Conservation (phyloP, 2,329 filamentous ascomycete species). For the Curvularia verruculosa region DNA sequence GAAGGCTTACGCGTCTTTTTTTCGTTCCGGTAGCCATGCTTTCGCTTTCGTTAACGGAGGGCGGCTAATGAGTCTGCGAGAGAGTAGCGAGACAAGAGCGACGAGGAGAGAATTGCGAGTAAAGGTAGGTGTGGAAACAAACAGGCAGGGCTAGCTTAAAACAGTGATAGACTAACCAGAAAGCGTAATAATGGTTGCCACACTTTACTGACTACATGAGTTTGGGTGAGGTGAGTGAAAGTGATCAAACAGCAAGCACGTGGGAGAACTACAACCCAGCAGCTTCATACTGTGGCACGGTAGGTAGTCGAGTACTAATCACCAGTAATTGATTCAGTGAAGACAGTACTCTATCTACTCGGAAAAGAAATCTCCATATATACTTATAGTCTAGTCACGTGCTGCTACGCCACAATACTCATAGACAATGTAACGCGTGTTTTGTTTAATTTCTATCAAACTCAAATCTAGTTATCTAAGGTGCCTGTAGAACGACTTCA, state of each 20-base stretch:
- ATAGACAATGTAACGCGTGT: not conserved
- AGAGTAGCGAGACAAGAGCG: no score
- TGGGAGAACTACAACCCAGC: not conserved
- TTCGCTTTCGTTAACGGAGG: not conserved
- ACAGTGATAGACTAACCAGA: not conserved
- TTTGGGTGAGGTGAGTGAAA: not conserved
- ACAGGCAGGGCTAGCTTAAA: not conserved
- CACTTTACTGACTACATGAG: not conserved
- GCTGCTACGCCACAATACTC: no score
- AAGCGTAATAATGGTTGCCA: not conserved
- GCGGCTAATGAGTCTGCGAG: not conserved
- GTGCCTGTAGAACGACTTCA: slow-evolving; percentile 33
- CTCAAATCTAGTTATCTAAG: not conserved
- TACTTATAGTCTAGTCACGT: no score
- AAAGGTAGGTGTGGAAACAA: not conserved
- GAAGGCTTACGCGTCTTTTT: slow-evolving; percentile 12
- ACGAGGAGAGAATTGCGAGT: not conserved
- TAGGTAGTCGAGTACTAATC: no score
- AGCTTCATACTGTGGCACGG: not conserved
- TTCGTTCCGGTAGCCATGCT: slow-evolving; percentile 10
- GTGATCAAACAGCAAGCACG: not conserved
- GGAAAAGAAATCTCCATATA: no score
- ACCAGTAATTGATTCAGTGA: no score
- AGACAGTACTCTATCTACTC: no score
- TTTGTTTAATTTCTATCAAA: not conserved